phyloP scores from a whole-genome alignment of 305 asterid species.

The Rubia peregrina region DNA sequence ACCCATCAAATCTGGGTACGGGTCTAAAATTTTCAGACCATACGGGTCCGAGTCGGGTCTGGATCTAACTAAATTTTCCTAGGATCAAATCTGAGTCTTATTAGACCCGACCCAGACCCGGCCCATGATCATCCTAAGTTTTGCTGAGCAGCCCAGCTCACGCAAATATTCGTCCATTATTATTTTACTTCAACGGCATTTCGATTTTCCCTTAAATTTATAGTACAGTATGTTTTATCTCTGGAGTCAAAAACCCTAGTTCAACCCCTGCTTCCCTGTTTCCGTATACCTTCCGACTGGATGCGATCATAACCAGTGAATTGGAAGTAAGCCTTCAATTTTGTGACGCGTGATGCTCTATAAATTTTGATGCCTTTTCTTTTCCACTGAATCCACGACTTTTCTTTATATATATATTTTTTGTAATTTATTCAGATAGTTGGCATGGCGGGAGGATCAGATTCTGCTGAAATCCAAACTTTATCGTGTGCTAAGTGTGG shows the following conservation, averaged over 20 bases:
- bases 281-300: constrained; percentile 10
- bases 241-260: constrained; percentile 34
- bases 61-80: too few species aligned
- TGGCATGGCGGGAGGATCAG: constrained; percentile 66
- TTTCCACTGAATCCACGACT: neutral
- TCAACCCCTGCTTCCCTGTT: constrained; percentile 5
- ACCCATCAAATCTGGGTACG: too few species aligned
- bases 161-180: neutral
- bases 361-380: constrained; percentile 1
- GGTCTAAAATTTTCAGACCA: too few species aligned
- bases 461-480: constrained; percentile 36
- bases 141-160: neutral
- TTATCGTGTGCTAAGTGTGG: constrained; percentile 79
- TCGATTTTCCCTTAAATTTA: neutral
- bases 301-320: constrained; percentile 10
- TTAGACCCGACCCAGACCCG: too few species aligned
- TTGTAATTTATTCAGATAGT: constrained; percentile 4
- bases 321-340: constrained; percentile 3
- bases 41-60: too few species aligned
- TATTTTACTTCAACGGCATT: neutral
- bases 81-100: too few species aligned
- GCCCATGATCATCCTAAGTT: neutral
- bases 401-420: neutral
- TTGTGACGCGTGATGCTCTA: neutral
- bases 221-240: neutral